Base-by-base conservation (phyloP, 23 red algal genomes). In the Gracilaria gracilis region DNA sequence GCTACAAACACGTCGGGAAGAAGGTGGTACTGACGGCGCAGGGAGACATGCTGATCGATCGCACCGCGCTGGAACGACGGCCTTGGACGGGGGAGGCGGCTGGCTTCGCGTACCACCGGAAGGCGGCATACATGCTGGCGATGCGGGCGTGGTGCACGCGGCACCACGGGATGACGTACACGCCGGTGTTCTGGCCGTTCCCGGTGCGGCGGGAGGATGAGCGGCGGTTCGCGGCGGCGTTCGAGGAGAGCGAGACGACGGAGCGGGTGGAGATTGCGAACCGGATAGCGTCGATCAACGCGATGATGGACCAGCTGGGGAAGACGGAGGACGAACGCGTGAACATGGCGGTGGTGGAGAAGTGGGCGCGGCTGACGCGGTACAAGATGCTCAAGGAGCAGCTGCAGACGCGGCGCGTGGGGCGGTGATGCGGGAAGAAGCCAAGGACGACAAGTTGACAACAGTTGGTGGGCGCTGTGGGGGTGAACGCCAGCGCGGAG, bases 51-150 rank as follows among this genome's bases (percentile, higher is more conserved):
- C 53, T 95, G 38, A 82, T 95, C 31, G 93, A 95, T 61, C 93
- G 77, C 38, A 91, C 57, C 34, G 57, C 86, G 29, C 81, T 95
- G 32, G 79, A 90, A 12, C 35, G 53, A 59, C 37, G 79, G 48
- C 75, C 88, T 8, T 89, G 83, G 86, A 75, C 67, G 11, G 93
- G 93, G 23, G 83, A 88, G 53, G 78, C 86, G 40, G 80, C 93
- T 11, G 76, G 70, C 5, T 86, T 95, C 37, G 82, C 88, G 33
- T 95, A 91, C 49, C 93, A 95, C 53, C 86, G 93, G 16, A 95
- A 95, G 80, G 93, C 93, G 24, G 77, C 65, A 33, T 95, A 95
- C 80, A 55, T 95, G 72, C 87, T 95, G 48, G 93, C 93, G 16
- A 89, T 95, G 62, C 78, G 93, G 4, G 88, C 85, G 32, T 95